phyloP scores from a whole-genome alignment of 257 asterid genomes.

The Apocynum venetum region DNA sequence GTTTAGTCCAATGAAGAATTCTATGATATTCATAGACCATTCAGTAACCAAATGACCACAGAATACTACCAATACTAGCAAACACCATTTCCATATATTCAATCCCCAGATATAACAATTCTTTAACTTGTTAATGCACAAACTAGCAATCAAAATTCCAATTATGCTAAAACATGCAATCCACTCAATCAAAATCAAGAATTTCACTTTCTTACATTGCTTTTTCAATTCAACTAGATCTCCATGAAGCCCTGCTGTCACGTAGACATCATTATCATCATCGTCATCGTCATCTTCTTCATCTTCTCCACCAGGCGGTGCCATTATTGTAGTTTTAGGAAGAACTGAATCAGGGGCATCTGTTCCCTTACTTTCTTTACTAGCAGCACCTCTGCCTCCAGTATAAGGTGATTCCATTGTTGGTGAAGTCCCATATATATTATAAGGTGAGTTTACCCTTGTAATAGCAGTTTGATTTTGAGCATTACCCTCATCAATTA shows the following conservation, averaged over 20 bases:
- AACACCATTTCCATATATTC: constrained; percentile 67
- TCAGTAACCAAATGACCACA: constrained; percentile 65
- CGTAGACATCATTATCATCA: constrained; percentile 41
- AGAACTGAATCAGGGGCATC: constrained; percentile 1
- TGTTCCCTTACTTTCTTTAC: neutral
- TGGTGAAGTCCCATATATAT: too few species aligned
- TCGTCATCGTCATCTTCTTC: constrained; percentile 52
- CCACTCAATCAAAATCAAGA: constrained; percentile 45
- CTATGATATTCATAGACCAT: constrained; percentile 51
- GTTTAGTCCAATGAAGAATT: constrained; percentile 53
- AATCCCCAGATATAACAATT: constrained; percentile 27
- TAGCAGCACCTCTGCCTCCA: constrained; percentile 1
- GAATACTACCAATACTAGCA: constrained; percentile 42
- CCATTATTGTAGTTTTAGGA: constrained; percentile 30
- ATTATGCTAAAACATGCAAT: constrained; percentile 28
- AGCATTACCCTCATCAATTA: constrained; percentile 17
- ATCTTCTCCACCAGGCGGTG: constrained; percentile 28
- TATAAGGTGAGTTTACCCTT: constrained; percentile 24
- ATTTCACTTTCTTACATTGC: constrained; percentile 39
- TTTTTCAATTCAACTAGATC: constrained; percentile 19
- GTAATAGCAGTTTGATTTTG: constrained; percentile 14
- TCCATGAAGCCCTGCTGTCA: constrained; percentile 19
- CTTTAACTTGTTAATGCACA: constrained; percentile 27
- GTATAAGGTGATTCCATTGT: too few species aligned
- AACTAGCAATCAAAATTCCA: constrained; percentile 37